A percentile compares a stretch with the other conserved stretches of the same genome.
Conservation (phyloP, 768 basidiomycete genomes). For the Tulasnella sp. region DNA sequence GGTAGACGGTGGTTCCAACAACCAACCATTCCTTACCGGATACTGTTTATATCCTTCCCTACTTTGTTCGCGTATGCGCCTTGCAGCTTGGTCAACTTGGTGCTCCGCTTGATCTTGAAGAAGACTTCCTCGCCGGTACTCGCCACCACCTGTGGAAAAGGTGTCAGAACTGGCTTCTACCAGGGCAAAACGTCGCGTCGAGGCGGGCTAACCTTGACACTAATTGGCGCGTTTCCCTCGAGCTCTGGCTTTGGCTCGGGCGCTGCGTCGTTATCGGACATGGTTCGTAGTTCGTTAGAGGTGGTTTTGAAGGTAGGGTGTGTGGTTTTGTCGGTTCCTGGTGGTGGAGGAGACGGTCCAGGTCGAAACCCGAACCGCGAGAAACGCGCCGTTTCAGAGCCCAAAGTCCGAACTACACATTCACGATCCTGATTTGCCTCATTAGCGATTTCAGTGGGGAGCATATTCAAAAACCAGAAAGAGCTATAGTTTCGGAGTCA, state of each 20-base stretch:
- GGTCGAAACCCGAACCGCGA: not conserved
- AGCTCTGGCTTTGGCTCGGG: conserved; percentile 23
- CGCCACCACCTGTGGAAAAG: conserved; percentile 62
- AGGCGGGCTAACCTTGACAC: conserved; percentile 11
- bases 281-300: not conserved
- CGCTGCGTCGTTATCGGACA: not conserved
- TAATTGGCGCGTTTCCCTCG: conserved; percentile 24
- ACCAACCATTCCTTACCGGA: conserved; percentile 60
- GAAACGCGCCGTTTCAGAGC: not conserved
- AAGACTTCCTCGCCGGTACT: conserved; percentile 82
- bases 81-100: conserved; percentile 87
- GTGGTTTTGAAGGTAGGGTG: not conserved
- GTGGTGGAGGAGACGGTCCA: conserved; percentile 1
- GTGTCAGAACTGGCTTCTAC: too few species aligned
- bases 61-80: conserved; percentile 90
- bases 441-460: too few species aligned
- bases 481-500: too few species aligned
- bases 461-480: too few species aligned
- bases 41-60: conserved; percentile 80
- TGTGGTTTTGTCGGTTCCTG: not conserved
- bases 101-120: conserved; percentile 95
- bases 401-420: not conserved
- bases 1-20: not conserved
- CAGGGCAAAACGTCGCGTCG: not conserved
- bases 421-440: not conserved